A percentile compares a stretch with the other conserved stretches of the same genome.
phyloP scores from a whole-genome alignment of 148 eudicot genomes.

The Rheum nobile region DNA sequence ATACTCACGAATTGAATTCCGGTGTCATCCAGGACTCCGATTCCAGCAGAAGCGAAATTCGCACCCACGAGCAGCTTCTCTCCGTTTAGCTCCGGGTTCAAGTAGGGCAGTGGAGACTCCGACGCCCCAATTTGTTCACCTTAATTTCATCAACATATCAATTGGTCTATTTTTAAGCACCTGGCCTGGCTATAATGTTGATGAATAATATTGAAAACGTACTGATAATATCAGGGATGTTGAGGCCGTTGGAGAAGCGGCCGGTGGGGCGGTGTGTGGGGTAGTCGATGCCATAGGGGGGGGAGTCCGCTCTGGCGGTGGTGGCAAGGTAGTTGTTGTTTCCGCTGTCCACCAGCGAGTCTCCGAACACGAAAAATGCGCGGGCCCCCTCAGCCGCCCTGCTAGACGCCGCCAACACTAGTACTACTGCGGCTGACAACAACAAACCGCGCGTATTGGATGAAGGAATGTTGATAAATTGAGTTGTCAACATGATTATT shows the following conservation, averaged over 20 bases:
- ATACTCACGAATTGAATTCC: slow-evolving; percentile 38
- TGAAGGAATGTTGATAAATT: not conserved
- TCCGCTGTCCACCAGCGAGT: slow-evolving; percentile 68
- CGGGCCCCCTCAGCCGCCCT: slow-evolving; percentile 29
- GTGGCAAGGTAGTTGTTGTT: slow-evolving; percentile 68
- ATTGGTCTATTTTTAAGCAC: not conserved
- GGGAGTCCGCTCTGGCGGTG: slow-evolving; percentile 56
- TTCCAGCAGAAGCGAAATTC: slow-evolving; percentile 13
- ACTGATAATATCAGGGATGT: slow-evolving; percentile 60
- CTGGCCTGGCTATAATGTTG: too few species aligned
- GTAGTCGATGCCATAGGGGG: slow-evolving; percentile 65
- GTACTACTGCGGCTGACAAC: not conserved
- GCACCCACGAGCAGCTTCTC: slow-evolving; percentile 9
- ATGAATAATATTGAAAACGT: slow-evolving; percentile 1
- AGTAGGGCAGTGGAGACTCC: slow-evolving; percentile 7
- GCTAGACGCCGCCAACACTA: not conserved
- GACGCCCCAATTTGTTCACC: slow-evolving; percentile 12
- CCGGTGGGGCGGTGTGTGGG: slow-evolving; percentile 60
- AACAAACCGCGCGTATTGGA: not conserved
- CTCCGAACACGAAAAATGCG: slow-evolving; percentile 74
- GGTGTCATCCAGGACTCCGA: slow-evolving; percentile 14
- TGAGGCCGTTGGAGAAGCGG: slow-evolving; percentile 70
- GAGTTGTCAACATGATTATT: not conserved
- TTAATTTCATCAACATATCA: not conserved
- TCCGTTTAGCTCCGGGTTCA: slow-evolving; percentile 11